Evolutionary conservation across 2,329 filamentous ascomycete species (phyloP).

Genomic region (Macroventuria anomochaeta): DNA sequence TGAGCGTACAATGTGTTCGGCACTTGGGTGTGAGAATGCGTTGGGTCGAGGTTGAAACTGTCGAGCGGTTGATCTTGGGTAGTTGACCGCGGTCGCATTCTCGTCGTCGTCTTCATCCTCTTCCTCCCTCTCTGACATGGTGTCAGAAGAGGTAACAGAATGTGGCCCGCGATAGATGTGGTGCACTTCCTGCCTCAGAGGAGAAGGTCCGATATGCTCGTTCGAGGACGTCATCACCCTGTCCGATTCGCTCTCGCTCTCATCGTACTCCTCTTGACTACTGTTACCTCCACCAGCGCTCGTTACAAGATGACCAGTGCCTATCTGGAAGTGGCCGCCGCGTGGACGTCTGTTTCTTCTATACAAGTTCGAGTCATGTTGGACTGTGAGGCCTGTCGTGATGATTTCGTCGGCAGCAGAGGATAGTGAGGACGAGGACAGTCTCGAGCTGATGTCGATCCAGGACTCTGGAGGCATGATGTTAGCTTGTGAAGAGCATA

Average conservation of each 20-base stretch:
- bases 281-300: slow-evolving; percentile 66
- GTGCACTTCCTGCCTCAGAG: slow-evolving; percentile 40
- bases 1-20: slow-evolving; percentile 47
- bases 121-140: slow-evolving; percentile 44
- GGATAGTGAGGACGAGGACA: slow-evolving; percentile 90
- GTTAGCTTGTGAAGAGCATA: slow-evolving; percentile 21
- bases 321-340: slow-evolving; percentile 43
- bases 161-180: slow-evolving; percentile 34
- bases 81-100: slow-evolving; percentile 81
- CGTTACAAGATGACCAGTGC: slow-evolving; percentile 50
- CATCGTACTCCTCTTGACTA: slow-evolving; percentile 93
- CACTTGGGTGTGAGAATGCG: slow-evolving; percentile 84
- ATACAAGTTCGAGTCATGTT: slow-evolving; percentile 66
- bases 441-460: slow-evolving; percentile 92
- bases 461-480: slow-evolving; percentile 76
- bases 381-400: slow-evolving; percentile 82
- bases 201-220: slow-evolving; percentile 58
- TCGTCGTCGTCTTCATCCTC: slow-evolving; percentile 68
- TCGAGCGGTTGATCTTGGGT: slow-evolving; percentile 58
- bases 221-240: slow-evolving; percentile 69
- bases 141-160: slow-evolving; percentile 48
- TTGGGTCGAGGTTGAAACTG: slow-evolving; percentile 88
- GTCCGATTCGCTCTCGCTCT: slow-evolving; percentile 90
- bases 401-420: slow-evolving; percentile 86
- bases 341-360: slow-evolving; percentile 62